A percentile compares a stretch with the other conserved stretches of the same genome.
phyloP scores from a whole-genome alignment of 1,284 basidiomycete genomes.

The Phylloboletellus chloephorus region DNA sequence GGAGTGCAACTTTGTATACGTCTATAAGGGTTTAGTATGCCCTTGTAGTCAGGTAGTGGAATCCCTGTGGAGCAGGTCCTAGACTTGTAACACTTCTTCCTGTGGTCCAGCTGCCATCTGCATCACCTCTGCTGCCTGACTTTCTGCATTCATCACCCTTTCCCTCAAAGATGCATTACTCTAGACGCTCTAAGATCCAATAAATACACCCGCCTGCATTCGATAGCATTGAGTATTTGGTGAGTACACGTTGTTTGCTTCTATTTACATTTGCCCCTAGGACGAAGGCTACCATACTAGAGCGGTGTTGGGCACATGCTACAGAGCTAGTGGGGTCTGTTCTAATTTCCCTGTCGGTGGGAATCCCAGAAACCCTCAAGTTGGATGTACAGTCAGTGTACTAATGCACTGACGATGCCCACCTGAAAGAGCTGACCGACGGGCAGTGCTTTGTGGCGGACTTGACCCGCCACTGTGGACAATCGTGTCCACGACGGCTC shows the following conservation, averaged over 20 bases:
- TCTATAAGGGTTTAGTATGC: no score
- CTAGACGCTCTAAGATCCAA: no score
- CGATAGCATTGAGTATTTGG: no score
- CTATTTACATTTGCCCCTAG: constrained; percentile 10
- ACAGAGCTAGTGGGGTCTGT: not conserved
- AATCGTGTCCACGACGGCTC: constrained; percentile 12
- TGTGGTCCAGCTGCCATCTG: no score
- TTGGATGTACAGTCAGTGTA: not conserved
- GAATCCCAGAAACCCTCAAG: constrained; percentile 1
- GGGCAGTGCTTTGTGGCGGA: constrained; percentile 1
- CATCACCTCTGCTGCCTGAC: no score
- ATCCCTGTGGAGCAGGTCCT: no score
- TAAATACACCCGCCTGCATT: no score
- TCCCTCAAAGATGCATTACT: no score
- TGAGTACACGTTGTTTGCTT: constrained; percentile 10
- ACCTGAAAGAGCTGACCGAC: constrained; percentile 7
- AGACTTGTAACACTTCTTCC: no score
- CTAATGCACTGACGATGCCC: not conserved
- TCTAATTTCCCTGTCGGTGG: not conserved
- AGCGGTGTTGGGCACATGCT: not conserved
- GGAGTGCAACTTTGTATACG: no score
- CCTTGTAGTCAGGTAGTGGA: no score
- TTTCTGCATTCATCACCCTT: no score
- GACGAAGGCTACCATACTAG: constrained; percentile 11
- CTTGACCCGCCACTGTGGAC: constrained; percentile 12